Evolutionary conservation across 805 yeast species (phyloP).

Genomic region (Candida boleticola): DNA sequence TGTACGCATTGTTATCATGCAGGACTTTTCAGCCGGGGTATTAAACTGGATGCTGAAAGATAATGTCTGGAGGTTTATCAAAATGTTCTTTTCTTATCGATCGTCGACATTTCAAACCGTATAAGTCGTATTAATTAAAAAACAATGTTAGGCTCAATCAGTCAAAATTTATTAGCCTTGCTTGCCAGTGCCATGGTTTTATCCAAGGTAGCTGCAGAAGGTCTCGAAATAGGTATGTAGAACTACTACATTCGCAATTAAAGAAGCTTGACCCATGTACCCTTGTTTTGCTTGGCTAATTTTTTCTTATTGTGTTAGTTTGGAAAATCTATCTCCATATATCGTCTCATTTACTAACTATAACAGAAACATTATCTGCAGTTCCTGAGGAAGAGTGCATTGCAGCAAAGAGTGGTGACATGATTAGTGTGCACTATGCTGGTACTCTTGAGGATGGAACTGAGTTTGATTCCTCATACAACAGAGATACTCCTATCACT

Average conservation of each 20-base stretch:
- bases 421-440: constrained; percentile 72
- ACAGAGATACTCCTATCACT: constrained; percentile 62
- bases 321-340: too few species aligned
- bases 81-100: too few species aligned
- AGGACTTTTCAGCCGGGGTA: too few species aligned
- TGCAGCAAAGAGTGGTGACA: constrained; percentile 64
- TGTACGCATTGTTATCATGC: too few species aligned
- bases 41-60: too few species aligned
- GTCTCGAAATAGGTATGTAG: constrained; percentile 1
- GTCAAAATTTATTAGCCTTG: not conserved
- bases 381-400: constrained; percentile 55
- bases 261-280: too few species aligned
- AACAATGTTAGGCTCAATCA: not conserved
- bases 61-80: too few species aligned
- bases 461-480: constrained; percentile 71
- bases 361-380: constrained; percentile 31
- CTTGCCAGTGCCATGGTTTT: not conserved
- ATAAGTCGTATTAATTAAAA: too few species aligned
- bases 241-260: too few species aligned
- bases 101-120: too few species aligned
- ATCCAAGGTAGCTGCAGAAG: not conserved
- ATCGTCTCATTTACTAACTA: constrained; percentile 1
- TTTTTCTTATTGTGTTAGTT: too few species aligned
- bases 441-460: constrained; percentile 69
- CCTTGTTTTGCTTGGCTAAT: too few species aligned